A percentile compares a stretch with the other conserved stretches of the same genome.
Conservation (phyloP, 2,329 filamentous ascomycete species). For the Colletotrichum aenigma region DNA sequence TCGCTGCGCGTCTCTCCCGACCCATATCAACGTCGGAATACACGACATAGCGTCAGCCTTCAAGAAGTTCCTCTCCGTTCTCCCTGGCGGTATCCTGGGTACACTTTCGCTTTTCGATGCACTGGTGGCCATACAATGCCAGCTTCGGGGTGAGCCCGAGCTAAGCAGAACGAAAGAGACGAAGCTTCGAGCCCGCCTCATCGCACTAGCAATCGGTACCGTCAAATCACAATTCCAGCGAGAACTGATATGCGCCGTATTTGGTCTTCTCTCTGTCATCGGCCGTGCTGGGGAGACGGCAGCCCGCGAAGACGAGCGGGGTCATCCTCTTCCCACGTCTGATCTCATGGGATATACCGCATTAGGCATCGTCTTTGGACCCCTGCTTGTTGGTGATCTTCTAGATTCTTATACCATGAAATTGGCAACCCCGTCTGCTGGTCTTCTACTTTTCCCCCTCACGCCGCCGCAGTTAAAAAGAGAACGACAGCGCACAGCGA, state of each 20-base stretch:
- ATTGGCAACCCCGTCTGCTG: conserved; percentile 43
- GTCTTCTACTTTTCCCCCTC: conserved; percentile 45
- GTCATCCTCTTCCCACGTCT: conserved; percentile 55
- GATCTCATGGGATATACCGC: conserved; percentile 69
- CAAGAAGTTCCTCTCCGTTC: conserved; percentile 65
- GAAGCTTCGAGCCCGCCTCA: conserved; percentile 65
- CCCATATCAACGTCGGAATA: conserved; percentile 61
- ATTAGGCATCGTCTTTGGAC: conserved; percentile 69
- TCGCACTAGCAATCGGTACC: conserved; percentile 65
- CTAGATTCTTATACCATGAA: conserved; percentile 56
- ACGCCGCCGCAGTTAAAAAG: conserved; percentile 48
- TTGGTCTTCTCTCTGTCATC: conserved; percentile 67
- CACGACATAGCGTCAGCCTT: conserved; percentile 73
- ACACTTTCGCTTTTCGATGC: conserved; percentile 66
- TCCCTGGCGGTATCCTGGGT: conserved; percentile 71
- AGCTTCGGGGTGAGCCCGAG: conserved; percentile 57
- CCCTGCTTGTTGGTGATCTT: conserved; percentile 64
- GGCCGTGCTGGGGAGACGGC: conserved; percentile 61
- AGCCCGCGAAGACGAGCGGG: conserved; percentile 54
- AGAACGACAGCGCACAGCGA: conserved; percentile 36
- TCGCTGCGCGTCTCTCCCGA: conserved; percentile 61
- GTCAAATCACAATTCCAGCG: conserved; percentile 64
- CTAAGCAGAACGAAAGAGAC: conserved; percentile 56
- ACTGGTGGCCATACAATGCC: conserved; percentile 63
- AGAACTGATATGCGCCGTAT: conserved; percentile 69